Evolutionary conservation across 179 eudicot genomes (phyloP).

Genomic region (Patellifolia procumbens): DNA sequence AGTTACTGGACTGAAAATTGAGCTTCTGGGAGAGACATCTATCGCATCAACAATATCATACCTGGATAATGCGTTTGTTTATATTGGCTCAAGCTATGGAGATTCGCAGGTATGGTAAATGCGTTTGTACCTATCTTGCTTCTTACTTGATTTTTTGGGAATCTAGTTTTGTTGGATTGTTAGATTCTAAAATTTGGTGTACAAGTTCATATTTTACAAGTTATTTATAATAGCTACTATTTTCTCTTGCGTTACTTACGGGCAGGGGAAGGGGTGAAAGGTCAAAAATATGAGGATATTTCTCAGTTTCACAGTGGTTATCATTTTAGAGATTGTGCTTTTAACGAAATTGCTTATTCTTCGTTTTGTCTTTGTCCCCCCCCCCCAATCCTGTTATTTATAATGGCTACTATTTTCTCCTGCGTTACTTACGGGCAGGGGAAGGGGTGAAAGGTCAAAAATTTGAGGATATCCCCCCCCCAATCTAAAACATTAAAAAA

Average conservation of each 20-base stretch:
- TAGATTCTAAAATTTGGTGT: not conserved
- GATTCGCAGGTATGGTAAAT: constrained; percentile 82
- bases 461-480: no score
- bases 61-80: constrained; percentile 93
- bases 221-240: not conserved
- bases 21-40: constrained; percentile 95
- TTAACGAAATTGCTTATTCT: not conserved
- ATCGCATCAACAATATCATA: constrained; percentile 92
- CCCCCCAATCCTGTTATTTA: no score
- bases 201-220: not conserved
- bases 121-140: constrained; percentile 10
- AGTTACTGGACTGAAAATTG: constrained; percentile 97
- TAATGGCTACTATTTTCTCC: no score
- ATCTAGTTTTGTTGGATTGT: not conserved
- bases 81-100: constrained; percentile 94
- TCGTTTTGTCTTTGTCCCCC: not conserved
- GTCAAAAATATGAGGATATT: not conserved
- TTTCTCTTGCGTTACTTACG: not conserved
- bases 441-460: no score
- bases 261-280: no score
- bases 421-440: no score
- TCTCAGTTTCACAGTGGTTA: not conserved
- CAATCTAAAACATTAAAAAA: no score
- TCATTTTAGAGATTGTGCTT: not conserved
- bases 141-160: not conserved